Conservation (phyloP, 768 basidiomycete genomes). For the Boletus rubroflammeus region DNA sequence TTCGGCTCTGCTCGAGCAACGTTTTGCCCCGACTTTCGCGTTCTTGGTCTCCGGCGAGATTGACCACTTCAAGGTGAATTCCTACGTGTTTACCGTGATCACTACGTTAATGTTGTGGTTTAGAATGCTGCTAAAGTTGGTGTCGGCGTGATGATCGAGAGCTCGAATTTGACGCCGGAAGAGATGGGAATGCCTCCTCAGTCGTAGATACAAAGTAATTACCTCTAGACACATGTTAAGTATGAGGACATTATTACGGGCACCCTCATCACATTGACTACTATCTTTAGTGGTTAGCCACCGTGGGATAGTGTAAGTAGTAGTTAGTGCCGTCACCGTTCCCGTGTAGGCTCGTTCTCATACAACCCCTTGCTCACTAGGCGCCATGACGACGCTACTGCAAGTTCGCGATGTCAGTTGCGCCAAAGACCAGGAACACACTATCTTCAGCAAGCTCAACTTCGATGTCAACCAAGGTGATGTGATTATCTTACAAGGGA, state of each 20-base stretch:
- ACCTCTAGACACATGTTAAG: constrained; percentile 28
- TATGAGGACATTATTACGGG: constrained; percentile 18
- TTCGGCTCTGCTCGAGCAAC: constrained; percentile 90
- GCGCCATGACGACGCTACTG: constrained; percentile 37
- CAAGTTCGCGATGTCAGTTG: constrained; percentile 52
- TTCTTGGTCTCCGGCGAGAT: constrained; percentile 96
- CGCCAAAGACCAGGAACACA: constrained; percentile 41
- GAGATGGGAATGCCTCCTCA: constrained; percentile 70
- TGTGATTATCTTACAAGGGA: constrained; percentile 73
- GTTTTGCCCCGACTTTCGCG: constrained; percentile 91
- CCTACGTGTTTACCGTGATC: not conserved
- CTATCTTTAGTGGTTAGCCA: not conserved
- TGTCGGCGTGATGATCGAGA: constrained; percentile 97
- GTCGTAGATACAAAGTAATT: constrained; percentile 35
- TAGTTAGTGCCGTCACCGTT: not conserved
- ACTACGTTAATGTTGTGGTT: not conserved
- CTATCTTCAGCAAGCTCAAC: constrained; percentile 58
- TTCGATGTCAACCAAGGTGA: constrained; percentile 70
- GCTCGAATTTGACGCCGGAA: constrained; percentile 72
- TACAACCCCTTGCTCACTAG: not conserved
- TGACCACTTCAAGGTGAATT: constrained; percentile 91
- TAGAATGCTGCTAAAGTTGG: constrained; percentile 94
- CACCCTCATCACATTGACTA: constrained; percentile 14
- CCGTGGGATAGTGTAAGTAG: constrained; percentile 23
- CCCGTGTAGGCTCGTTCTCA: not conserved